These are phyloP conservation scores for Tieghemiomyces parasiticus DNA, from an alignment of 192 early-diverging fungal species.

Conservation along the genomic window DNA sequence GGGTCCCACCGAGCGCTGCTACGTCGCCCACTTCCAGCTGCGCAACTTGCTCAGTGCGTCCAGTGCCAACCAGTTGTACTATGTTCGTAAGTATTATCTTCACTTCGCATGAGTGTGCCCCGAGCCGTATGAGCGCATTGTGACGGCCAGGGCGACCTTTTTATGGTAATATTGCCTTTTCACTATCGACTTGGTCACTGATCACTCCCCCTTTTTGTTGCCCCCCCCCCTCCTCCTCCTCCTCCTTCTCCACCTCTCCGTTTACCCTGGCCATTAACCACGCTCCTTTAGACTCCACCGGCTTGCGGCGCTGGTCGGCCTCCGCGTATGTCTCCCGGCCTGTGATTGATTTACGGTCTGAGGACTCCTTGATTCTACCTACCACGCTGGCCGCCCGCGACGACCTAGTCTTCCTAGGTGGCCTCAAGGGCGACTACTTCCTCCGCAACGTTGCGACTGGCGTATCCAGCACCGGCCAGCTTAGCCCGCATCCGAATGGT, in stretches of 20 bases:
- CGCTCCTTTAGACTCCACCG: conserved; percentile 16
- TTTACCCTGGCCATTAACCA: no score
- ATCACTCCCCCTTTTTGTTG: no score
- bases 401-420: conserved; percentile 24
- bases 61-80: conserved; percentile 22
- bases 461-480: not conserved
- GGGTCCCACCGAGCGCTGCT: conserved; percentile 10
- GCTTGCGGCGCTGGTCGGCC: conserved; percentile 23
- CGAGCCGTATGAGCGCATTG: no score
- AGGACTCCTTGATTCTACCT: conserved; percentile 16
- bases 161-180: no score
- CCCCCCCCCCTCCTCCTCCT: no score
- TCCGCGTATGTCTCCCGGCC: conserved; percentile 13
- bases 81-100: not conserved
- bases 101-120: no score
- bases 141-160: no score
- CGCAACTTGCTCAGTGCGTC: conserved; percentile 29
- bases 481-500: conserved; percentile 13
- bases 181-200: no score
- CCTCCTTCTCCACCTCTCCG: no score
- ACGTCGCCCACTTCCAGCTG: conserved; percentile 26
- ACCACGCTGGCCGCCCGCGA: conserved; percentile 22
- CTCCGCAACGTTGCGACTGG: conserved; percentile 15
- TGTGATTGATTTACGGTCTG: conserved; percentile 14
- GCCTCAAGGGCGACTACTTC: conserved; percentile 20